These are phyloP conservation scores for Fusarium avenaceum DNA, from an alignment of 2,329 filamentous ascomycete genomes.

Conservation along the genomic window DNA sequence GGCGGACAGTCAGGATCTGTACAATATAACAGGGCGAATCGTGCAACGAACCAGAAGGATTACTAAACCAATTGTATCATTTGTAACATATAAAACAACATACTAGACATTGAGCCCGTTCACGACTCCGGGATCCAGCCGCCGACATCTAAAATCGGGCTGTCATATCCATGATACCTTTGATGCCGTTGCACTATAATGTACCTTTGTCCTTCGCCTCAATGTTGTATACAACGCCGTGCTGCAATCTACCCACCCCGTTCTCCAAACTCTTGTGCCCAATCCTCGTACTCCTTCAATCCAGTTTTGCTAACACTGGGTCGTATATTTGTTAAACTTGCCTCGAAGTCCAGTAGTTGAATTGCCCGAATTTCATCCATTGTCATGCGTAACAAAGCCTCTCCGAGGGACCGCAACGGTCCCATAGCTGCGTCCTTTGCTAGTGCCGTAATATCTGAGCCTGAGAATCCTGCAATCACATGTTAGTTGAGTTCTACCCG, in stretches of 20 bases:
- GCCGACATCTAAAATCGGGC: constrained; percentile 8
- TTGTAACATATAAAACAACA: constrained; percentile 46
- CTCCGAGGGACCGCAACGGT: constrained; percentile 88
- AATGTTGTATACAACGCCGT: constrained; percentile 28
- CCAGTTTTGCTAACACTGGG: constrained; percentile 91
- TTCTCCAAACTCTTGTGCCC: constrained; percentile 94
- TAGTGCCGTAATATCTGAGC: constrained; percentile 94
- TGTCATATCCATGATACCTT: constrained; percentile 15
- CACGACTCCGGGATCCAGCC: constrained; percentile 21
- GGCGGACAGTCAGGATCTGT: constrained; percentile 30
- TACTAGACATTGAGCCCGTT: constrained; percentile 29
- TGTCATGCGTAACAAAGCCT: constrained; percentile 88
- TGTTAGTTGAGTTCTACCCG: constrained; percentile 12
- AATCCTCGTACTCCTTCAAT: constrained; percentile 90
- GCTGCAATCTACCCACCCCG: constrained; percentile 74
- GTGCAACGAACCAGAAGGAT: constrained; percentile 29
- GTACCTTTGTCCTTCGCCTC: constrained; percentile 25
- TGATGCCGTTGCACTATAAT: constrained; percentile 15
- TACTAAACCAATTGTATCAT: constrained; percentile 40
- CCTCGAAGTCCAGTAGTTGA: constrained; percentile 82
- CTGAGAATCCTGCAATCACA: constrained; percentile 83
- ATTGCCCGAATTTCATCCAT: constrained; percentile 97
- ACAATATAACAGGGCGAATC: constrained; percentile 36
- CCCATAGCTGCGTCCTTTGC: constrained; percentile 99
- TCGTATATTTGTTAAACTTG: constrained; percentile 85